phyloP scores from a whole-genome alignment of 2,329 filamentous ascomycete species.

The Neofusicoccum sp. region DNA sequence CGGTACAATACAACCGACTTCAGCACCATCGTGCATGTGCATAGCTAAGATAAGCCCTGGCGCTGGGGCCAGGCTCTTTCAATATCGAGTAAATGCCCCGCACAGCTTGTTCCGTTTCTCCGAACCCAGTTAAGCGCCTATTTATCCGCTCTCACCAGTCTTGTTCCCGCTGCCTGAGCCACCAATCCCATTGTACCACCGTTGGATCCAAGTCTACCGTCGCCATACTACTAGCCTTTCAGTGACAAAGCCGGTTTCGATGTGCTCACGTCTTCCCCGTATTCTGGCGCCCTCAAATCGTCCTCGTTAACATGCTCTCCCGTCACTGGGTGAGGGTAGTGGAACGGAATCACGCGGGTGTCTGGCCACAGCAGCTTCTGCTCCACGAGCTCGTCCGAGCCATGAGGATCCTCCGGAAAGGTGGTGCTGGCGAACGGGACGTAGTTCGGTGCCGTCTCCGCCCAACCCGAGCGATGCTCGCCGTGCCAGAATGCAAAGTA shows the following conservation, averaged over 20 bases:
- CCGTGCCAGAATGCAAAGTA: conserved; percentile 60
- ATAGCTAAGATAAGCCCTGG: too few species aligned
- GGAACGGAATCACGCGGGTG: conserved; percentile 54
- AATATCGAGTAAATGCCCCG: too few species aligned
- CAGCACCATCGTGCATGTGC: too few species aligned
- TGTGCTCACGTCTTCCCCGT: conserved; percentile 41
- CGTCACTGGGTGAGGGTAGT: conserved; percentile 53
- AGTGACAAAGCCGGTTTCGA: conserved; percentile 46
- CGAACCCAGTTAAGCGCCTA: too few species aligned
- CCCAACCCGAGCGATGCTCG: conserved; percentile 54
- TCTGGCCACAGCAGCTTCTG: conserved; percentile 58
- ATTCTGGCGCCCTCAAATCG: conserved; percentile 50
- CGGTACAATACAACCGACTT: background rate
- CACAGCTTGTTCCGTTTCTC: too few species aligned
- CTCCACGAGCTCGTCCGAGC: conserved; percentile 54
- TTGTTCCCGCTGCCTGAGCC: too few species aligned
- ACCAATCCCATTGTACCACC: background rate
- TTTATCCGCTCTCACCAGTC: too few species aligned
- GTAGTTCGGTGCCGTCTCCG: conserved; percentile 54
- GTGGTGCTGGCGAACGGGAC: conserved; percentile 50
- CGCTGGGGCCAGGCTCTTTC: too few species aligned
- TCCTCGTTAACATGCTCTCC: conserved; percentile 46
- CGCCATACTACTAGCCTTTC: conserved; percentile 22
- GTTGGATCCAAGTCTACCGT: background rate
- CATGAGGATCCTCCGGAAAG: conserved; percentile 51